Conservation (phyloP, 164 flowering plant genomes). For the grape (Vitis vinifera) region ASM3070453v1 NC_081809.1:26459501-26460000, state of each 20-base stretch:
- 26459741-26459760: conserved; percentile 60
- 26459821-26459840: too few species aligned
- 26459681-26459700: conserved; percentile 61
- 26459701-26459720: conserved; percentile 63
- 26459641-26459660: conserved; percentile 78
- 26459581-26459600: conserved; percentile 74
- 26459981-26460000: too few species aligned
- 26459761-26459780: conserved; percentile 68
- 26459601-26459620: conserved; percentile 70
- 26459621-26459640: conserved; percentile 68
- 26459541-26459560: conserved; percentile 91
- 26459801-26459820: conserved; percentile 77
- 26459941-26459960: too few species aligned
- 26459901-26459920: too few species aligned
- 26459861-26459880: not conserved
- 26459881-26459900: too few species aligned
- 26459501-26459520: conserved; percentile 80
- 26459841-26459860: not conserved
- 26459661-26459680: conserved; percentile 93
- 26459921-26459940: too few species aligned
- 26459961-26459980: too few species aligned
- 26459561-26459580: conserved; percentile 80
- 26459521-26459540: conserved; percentile 97
- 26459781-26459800: conserved; percentile 68
- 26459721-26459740: conserved; percentile 60